phyloP scores from a whole-genome alignment of 2,329 filamentous ascomycete species.

The Sporothrix dimorphospora region DNA sequence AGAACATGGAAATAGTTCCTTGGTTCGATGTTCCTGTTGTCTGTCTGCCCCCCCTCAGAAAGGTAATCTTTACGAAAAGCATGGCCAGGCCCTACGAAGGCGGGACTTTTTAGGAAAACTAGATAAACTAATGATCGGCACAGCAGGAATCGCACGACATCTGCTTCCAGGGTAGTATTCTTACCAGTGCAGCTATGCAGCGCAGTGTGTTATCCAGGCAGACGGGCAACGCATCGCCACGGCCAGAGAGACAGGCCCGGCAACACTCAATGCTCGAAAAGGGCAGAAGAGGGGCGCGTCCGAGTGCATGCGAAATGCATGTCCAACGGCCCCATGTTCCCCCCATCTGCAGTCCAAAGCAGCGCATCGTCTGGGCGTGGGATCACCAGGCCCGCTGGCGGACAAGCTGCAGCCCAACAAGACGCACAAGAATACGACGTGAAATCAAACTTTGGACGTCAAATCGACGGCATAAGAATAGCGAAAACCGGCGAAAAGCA shows the following conservation, averaged over 20 bases:
- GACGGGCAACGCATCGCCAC: background rate
- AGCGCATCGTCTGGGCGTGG: background rate
- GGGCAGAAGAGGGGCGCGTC: background rate
- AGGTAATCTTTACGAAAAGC: background rate
- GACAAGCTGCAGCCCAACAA: background rate
- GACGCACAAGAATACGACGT: background rate
- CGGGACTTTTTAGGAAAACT: background rate
- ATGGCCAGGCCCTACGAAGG: background rate
- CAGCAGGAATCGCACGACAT: background rate
- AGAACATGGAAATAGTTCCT: background rate
- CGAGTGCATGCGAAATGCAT: background rate
- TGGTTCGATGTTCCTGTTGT: background rate
- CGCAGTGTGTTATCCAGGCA: background rate
- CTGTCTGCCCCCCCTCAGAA: too few species aligned
- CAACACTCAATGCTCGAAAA: background rate
- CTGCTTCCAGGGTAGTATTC: background rate
- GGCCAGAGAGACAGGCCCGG: background rate
- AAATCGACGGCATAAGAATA: background rate
- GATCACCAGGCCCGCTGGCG: background rate
- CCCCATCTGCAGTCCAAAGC: background rate
- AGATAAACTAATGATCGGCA: background rate
- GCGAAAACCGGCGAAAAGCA: background rate
- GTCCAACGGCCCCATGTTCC: background rate
- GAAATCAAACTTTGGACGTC: background rate
- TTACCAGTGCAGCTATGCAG: background rate